Base-by-base conservation (phyloP, 2,329 filamentous ascomycete genomes). In the Penicillium sp. region DNA sequence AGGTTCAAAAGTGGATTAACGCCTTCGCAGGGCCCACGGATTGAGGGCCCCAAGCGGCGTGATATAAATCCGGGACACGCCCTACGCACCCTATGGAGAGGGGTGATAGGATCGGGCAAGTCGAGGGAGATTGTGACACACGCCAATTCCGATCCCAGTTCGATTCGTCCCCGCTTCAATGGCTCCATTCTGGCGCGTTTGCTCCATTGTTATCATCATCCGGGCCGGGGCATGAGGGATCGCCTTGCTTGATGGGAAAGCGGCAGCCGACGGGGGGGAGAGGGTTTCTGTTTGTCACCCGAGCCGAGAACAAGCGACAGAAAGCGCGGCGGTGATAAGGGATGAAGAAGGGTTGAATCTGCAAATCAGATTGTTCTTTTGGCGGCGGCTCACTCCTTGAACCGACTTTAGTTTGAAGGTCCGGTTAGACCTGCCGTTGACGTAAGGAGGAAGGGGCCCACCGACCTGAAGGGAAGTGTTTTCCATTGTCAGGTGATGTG, bases 221-320 rank as follows among this genome's bases (percentile, higher is more conserved):
- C 48, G 60, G 62, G 20, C 65, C 60, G 65, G 58, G 39, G 41
- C 25, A 34, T 35, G 12, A 62, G 42, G 38, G 15, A 39, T 62
- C 57, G 62, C 48, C 55, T 54, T 5, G 52, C 52, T 47, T 45
- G 50, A 58, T 54, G 38, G 53, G 54, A 55, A 54, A 61, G 31
- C 43, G 37, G 41, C 39, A 49, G 11, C 28, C 39, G 25, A 54
- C 25, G n/a, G 42, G 20, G 45, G 39, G 5, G 25, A 5, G 5
- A 4, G 5, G 55, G 58, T 70, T 70, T 70, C 62, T 67, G 60
- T 73, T 69, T 73, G 69, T 72, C 65, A 72, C 52, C 34, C 63
- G 56, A 55, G 47, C 71, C 72, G 72, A 68, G 52, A 68, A 53
- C 65, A 75, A 73, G 71, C 72, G 72, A 70, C 51, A 69, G 47